phyloP scores from a whole-genome alignment of 371 early-diverging fungal genomes.

The Syncephalastrum sp. region DNA sequence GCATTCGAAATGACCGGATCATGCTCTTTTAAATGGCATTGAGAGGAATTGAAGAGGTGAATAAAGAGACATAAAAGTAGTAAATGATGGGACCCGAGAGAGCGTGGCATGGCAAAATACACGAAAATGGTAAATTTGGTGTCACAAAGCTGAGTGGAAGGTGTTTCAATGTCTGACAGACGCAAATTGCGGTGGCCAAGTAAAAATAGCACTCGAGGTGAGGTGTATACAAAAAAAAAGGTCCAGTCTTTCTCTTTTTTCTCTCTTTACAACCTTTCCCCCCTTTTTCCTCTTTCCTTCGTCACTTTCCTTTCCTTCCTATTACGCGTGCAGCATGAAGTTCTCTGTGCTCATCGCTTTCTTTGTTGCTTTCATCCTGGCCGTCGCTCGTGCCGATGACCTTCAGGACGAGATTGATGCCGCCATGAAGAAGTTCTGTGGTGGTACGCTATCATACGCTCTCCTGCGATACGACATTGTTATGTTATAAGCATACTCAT shows the following conservation, averaged over 20 bases:
- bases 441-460: constrained; percentile 15
- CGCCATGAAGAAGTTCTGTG: constrained; percentile 23
- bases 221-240: too few relatives aligned
- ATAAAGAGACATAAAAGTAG: too few relatives aligned
- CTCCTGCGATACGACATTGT: background rate
- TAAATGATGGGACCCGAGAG: too few relatives aligned
- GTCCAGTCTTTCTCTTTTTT: background rate
- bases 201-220: constrained; percentile 14
- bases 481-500: background rate
- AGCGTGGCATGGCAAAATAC: too few relatives aligned
- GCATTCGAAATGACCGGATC: too few relatives aligned
- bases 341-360: constrained; percentile 10
- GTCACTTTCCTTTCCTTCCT: constrained; percentile 1
- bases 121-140: too few relatives aligned
- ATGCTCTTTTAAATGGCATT: too few relatives aligned
- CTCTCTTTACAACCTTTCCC: constrained; percentile 8
- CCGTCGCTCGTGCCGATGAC: constrained; percentile 15
- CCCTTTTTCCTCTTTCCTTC: constrained; percentile 5
- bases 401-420: constrained; percentile 14
- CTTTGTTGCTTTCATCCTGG: constrained; percentile 8
- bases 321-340: constrained; percentile 10
- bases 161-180: constrained; percentile 16
- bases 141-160: constrained; percentile 16
- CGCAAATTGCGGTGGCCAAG: constrained; percentile 8
- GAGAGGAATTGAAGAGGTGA: too few relatives aligned